Evolutionary conservation across 2,329 filamentous ascomycete species (phyloP).

Genomic region (Fusarium avenaceum): DNA sequence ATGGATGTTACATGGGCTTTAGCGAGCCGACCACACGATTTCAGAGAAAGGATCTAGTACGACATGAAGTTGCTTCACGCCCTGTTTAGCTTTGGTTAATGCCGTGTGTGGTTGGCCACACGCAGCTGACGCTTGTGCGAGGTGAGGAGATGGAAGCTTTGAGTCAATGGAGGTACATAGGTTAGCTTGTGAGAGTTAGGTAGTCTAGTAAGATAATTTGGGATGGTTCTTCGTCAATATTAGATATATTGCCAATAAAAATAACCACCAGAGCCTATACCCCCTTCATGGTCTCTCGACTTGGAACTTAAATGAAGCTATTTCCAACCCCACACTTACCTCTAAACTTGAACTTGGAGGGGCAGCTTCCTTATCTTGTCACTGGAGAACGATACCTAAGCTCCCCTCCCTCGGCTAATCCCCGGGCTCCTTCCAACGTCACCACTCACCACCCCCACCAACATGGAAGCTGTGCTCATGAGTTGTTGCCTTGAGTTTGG

Average conservation of each 20-base stretch:
- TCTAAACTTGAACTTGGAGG: constrained; percentile 12
- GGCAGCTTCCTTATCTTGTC: constrained; percentile 32
- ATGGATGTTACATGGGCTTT: constrained; percentile 21
- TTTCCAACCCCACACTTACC: constrained; percentile 26
- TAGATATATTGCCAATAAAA: background rate
- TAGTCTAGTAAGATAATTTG: background rate
- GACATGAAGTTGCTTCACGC: constrained; percentile 6
- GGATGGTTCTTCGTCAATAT: background rate
- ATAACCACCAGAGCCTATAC: too few relatives aligned
- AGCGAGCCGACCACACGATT: constrained; percentile 19
- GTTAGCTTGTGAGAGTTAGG: background rate
- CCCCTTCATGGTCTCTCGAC: background rate
- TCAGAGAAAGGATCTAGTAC: constrained; percentile 19
- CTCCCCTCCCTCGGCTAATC: constrained; percentile 28
- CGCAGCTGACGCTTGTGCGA: constrained; percentile 6
- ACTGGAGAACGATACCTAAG: constrained; percentile 16
- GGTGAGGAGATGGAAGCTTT: background rate
- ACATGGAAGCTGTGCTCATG: constrained; percentile 37
- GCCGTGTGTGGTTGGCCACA: constrained; percentile 11
- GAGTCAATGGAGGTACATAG: background rate
- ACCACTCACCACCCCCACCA: constrained; percentile 45
- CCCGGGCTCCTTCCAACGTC: constrained; percentile 34
- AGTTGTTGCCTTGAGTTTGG: constrained; percentile 40
- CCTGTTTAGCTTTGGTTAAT: background rate
- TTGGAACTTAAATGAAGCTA: constrained; percentile 12